Base-by-base conservation (phyloP, 768 basidiomycete genomes). In the Hericium erinaceus region DNA sequence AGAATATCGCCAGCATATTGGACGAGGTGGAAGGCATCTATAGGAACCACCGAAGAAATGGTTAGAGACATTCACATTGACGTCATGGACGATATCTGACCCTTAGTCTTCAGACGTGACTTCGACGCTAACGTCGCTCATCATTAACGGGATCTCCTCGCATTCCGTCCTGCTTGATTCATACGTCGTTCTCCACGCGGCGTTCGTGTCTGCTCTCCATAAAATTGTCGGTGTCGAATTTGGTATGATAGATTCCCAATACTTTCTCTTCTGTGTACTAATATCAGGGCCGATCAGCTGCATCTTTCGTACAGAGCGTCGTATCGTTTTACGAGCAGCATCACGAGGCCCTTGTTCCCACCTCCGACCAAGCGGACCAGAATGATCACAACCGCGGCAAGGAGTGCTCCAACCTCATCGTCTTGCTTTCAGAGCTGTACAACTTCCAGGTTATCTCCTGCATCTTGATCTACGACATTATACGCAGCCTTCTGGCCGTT, bases 391-490 rank as follows among this genome's bases (percentile, higher is more conserved):
- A 71, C 2, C 68, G 73, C 6, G 90, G 92, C 33, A 99, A 98
- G 72, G 92, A 95, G 67, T 85, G 85, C 62, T 84, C 88, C 10
- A 98, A 99, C 68, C 72, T 99, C 38, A 78, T 95, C 44, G 82
- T 91, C 1, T 79, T 98, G 22, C 72, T 98, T 20, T 89, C 92
- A 2, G 94, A 98, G 67, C 74, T 99, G 18, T 98, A 98, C 75
- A 98, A 98, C 68, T 94, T 98, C 67, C 90, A 93, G 72, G 91
- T 98, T 22, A 81, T 98, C 55, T 91, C 91, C 2, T 92, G 85
- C 57, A 73, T 87, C 11, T 77, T 98, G n/a, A 73, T 98, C 50
- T 98, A 93, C 71, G 97, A 98, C 66, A 69, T 98, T 51, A 85
- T 98, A 61, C 84, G 89, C 8, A 75, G 77, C 13, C 77, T 98